Base-by-base conservation (phyloP, 805 yeast species). In the Ogataea minuta region DNA sequence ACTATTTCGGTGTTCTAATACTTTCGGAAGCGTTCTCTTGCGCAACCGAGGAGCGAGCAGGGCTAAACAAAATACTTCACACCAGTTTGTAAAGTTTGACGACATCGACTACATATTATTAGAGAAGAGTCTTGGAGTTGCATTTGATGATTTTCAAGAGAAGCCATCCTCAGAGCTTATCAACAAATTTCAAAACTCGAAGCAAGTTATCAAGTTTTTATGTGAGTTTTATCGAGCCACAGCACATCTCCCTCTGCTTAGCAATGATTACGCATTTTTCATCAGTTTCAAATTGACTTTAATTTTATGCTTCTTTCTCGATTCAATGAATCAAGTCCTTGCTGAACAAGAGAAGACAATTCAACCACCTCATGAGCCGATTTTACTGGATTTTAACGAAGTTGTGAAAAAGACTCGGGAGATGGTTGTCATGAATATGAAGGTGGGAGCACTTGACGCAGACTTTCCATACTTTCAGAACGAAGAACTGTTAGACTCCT, bases 291-390 rank as follows among this genome's bases (percentile, higher is more conserved):
- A 54, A 25, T 15, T 49, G n/a, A 29, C 44, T 9, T 21, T 46
- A 8, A 41, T 50, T 11, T 12, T 55, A 11, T 49, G 55, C 24
- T 43, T 41, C 23, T 43, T 50, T 23, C 15, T 52, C 13, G 52
- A 55, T 10, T 25, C 49, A 1, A 25, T 35, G 3, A 39, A 41
- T 31, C 26, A 24, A 12, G 14, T 37, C 20, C 23, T 4, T 15
- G 13, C 9, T 5, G 29, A 35, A 15, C 33, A 29, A 5, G 28
- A 28, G 3, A 13, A 12, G 4, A 17, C 3, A 23, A 16, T 6
- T 7, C 28, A 10, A 12, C 11, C 8, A n/a, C n/a, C n/a, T n/a
- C n/a, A n/a, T n/a, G 23, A 23, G 11, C n/a, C 9, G 7, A 10
- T 8, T 7, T 21, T 16, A 13, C 23, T 28, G 9, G 27, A 35